These are phyloP conservation scores for Eustoma russellianum DNA, from an alignment of 257 asterid species.

Conservation along the genomic window DNA sequence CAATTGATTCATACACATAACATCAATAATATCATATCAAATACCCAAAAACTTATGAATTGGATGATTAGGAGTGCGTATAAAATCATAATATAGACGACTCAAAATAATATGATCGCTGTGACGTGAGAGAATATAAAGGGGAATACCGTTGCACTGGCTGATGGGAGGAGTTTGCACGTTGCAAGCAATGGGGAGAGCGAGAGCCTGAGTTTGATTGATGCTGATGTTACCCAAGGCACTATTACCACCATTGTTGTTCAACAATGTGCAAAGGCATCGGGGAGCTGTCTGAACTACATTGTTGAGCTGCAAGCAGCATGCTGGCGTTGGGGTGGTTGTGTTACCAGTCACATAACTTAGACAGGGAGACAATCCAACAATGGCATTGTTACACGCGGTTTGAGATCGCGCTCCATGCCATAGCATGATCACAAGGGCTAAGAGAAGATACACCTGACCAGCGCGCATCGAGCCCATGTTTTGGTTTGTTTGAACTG, in stretches of 20 bases:
- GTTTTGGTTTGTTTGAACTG: neutral
- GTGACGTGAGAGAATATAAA: neutral
- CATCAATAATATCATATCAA: neutral
- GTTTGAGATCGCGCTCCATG: conserved; percentile 28
- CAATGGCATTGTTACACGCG: conserved; percentile 26
- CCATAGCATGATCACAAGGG: conserved; percentile 11
- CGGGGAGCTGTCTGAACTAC: conserved; percentile 37
- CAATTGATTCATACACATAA: neutral
- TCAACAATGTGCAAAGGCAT: conserved; percentile 41
- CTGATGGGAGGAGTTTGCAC: conserved; percentile 44
- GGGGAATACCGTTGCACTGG: conserved; percentile 33
- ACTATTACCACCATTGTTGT: conserved; percentile 22
- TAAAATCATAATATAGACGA: neutral
- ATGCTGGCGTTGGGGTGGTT: conserved; percentile 36
- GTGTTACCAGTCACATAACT: conserved; percentile 43
- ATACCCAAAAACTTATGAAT: too few relatives aligned
- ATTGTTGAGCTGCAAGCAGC: conserved; percentile 42
- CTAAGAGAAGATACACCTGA: conserved; percentile 9
- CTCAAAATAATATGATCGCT: too few relatives aligned
- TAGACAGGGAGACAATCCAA: conserved; percentile 49
- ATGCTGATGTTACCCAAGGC: conserved; percentile 29
- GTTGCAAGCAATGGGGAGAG: conserved; percentile 40
- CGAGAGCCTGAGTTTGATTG: conserved; percentile 44
- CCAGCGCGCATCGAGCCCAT: conserved; percentile 11
- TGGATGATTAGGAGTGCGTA: too few relatives aligned